Evolutionary conservation across 75 land plant genomes (phyloP).

Genomic region (Larix kaempferi): DNA sequence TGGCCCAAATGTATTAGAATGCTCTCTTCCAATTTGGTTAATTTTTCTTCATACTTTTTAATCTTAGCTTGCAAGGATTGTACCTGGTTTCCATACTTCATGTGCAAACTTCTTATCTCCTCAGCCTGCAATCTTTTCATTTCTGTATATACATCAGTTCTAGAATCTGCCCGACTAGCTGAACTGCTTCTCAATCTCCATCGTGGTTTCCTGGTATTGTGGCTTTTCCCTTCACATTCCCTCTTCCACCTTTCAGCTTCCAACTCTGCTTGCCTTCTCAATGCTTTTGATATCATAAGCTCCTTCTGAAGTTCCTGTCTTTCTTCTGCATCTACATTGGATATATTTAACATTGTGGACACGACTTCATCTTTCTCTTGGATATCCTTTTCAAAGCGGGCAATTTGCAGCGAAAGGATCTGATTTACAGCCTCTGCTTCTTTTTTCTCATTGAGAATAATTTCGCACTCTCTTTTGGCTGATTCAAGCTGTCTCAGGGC

Average conservation of each 20-base stretch:
- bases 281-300: conserved; percentile 42
- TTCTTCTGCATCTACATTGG: conserved; percentile 55
- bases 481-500: conserved; percentile 44
- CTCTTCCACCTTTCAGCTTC: conserved; percentile 53
- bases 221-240: conserved; percentile 27
- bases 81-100: conserved; percentile 16
- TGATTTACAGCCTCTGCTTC: conserved; percentile 36
- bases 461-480: conserved; percentile 37
- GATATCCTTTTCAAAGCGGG: conserved; percentile 41
- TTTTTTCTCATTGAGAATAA: conserved; percentile 45
- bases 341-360: conserved; percentile 61
- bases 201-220: conserved; percentile 11
- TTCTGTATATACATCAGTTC: not conserved
- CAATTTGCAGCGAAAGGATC: conserved; percentile 47
- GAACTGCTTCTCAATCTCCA: conserved; percentile 32
- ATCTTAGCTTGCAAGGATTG: conserved; percentile 15
- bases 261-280: conserved; percentile 53
- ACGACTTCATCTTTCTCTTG: conserved; percentile 76
- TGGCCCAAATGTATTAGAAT: conserved; percentile 10
- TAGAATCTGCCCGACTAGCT: not conserved
- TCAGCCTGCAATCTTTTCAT: conserved; percentile 7
- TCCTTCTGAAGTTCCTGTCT: conserved; percentile 63
- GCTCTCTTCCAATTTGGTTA: conserved; percentile 15
- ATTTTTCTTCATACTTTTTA: conserved; percentile 16
- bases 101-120: conserved; percentile 8